Percentiles rank a stretch among this genome's conserved stretches.
Evolutionary conservation across 2,329 filamentous ascomycete genomes (phyloP).

Genomic region (Fusarium irregulare): DNA sequence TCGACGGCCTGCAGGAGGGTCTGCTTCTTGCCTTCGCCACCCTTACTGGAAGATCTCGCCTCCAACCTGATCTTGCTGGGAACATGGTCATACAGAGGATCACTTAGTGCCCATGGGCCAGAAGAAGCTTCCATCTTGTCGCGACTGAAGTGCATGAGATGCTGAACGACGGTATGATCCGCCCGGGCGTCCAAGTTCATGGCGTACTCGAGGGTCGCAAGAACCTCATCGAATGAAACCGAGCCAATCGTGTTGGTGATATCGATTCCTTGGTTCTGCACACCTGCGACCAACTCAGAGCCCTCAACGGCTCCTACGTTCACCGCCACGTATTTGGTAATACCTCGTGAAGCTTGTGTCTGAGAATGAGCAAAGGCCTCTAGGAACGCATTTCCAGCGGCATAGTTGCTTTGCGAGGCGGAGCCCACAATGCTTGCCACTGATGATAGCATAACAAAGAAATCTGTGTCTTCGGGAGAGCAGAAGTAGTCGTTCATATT

Average conservation of each 20-base stretch:
- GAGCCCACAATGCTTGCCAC: conserved; percentile 4
- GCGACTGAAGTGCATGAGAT: conserved; percentile 10
- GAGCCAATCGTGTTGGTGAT: conserved; percentile 1
- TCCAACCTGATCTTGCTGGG: neutral
- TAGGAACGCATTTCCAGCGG: conserved; percentile 7
- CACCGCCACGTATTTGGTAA: neutral
- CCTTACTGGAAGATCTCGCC: neutral
- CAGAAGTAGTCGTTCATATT: conserved; percentile 3
- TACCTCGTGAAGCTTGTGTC: neutral
- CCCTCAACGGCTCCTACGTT: conserved; percentile 3
- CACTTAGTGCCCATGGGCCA: neutral
- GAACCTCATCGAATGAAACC: neutral
- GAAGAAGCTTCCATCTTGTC: neutral
- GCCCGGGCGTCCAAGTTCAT: neutral
- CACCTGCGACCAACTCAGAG: neutral
- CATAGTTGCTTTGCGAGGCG: conserved; percentile 7
- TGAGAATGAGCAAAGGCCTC: neutral
- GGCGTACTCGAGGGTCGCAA: neutral
- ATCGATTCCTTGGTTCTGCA: neutral
- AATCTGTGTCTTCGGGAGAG: neutral
- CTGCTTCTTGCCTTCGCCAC: neutral
- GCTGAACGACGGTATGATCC: neutral
- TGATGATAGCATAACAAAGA: conserved; percentile 8
- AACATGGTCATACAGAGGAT: conserved; percentile 4
- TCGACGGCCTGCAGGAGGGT: conserved; percentile 7